Evolutionary conservation across 2,329 filamentous ascomycete species (phyloP), one percentile per base, ranked within the genome.

Genomic region (Bipolaris cookei): DNA sequence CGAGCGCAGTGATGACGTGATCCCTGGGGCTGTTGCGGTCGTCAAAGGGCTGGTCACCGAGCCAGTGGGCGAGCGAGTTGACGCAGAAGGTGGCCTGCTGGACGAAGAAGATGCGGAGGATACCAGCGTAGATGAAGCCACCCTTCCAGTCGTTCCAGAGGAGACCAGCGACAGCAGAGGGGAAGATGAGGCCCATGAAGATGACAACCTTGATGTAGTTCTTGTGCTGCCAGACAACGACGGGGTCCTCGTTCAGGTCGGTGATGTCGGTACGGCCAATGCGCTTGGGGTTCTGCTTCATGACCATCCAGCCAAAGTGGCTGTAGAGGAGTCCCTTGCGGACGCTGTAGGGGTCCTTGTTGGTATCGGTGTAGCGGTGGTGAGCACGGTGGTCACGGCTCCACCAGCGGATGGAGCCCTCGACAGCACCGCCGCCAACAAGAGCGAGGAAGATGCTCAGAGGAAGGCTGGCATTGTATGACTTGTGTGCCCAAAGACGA

Each of bases 401-500:
- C 81, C 81, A 83, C 80, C 80, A 83, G 64, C 81, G 71, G 64
- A 80, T 80, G 35, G 80, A 82, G 43, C 81, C 81, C 65, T 83
- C 79, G 20, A 82, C 79, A 47, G 80, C 79, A 59, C 80, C 80
- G 56, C 77, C 79, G 54, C 80, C 81, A 59, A 80, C 78, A 49
- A 75, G 76, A 30, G 80, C 81, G 55, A 83, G 75, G 71, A 80
- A 82, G 59, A 83, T 71, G 70, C 78, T 77, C 52, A 83, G 67
- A n/a, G 79, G 79, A 1, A 74, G 61, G 11, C 65, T 62, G 11
- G 80, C 81, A 41, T 77, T 78, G 72, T 80, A 83, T 1, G 79
- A 80, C 61, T 77, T 79, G 72, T 83, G 81, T 52, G 75, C 74
- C 91, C 91, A 96, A 45, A 95, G 85, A 79, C 91, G 87, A 74